These are phyloP conservation scores for Anastatica hierochuntica DNA, from an alignment of 345 rosid genomes.

Conservation along the genomic window DNA sequence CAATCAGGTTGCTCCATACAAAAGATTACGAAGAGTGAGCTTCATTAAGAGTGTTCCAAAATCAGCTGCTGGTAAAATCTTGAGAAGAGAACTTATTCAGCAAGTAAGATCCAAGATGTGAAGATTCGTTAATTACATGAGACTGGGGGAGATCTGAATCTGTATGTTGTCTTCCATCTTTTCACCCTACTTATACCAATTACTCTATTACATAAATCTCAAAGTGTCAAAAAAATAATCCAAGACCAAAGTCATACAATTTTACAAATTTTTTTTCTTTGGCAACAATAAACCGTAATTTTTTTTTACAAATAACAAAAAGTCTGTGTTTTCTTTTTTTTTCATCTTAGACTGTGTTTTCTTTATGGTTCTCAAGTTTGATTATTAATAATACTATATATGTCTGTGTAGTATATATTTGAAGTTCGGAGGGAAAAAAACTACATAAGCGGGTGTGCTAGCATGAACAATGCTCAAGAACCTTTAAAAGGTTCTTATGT, in stretches of 20 bases:
- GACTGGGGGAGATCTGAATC: background rate
- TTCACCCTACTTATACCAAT: background rate
- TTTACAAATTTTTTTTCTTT: background rate
- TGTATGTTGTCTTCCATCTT: background rate
- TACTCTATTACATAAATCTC: background rate
- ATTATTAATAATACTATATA: too few species aligned
- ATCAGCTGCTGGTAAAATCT: conserved; percentile 77
- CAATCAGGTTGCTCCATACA: conserved; percentile 84
- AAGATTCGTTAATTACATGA: conserved; percentile 2
- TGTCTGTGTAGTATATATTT: too few species aligned
- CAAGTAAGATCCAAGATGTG: conserved; percentile 60
- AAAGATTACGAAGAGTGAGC: conserved; percentile 55
- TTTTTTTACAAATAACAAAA: background rate
- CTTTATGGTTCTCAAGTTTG: too few species aligned
- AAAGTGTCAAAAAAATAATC: background rate
- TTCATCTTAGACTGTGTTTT: too few species aligned
- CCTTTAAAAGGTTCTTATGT: too few species aligned
- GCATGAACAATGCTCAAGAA: too few species aligned
- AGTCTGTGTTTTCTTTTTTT: too few species aligned
- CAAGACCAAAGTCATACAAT: background rate
- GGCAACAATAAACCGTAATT: background rate
- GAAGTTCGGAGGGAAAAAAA: too few species aligned
- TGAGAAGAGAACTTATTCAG: conserved; percentile 65
- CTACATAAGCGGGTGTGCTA: too few species aligned
- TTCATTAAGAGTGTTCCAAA: conserved; percentile 60